phyloP scores from a whole-genome alignment of 805 yeast species.

The Blastobotrys americana region DNA sequence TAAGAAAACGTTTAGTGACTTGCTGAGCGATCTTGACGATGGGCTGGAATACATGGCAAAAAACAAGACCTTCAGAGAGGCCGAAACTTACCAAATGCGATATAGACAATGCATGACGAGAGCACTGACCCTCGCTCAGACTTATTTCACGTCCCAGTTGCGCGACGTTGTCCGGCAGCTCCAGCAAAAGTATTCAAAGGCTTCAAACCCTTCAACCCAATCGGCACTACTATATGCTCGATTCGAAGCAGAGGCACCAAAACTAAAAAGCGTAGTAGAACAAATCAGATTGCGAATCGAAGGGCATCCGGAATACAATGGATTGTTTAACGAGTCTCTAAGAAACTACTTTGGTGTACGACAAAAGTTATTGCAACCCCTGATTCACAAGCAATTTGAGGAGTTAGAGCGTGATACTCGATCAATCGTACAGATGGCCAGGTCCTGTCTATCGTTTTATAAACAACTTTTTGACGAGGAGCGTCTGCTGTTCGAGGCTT shows the following conservation, averaged over 20 bases:
- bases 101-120: conserved; percentile 81
- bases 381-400: conserved; percentile 35
- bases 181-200: conserved; percentile 11
- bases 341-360: conserved; percentile 57
- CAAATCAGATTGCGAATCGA: conserved; percentile 36
- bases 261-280: conserved; percentile 32
- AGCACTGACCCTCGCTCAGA: conserved; percentile 65
- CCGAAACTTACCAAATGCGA: conserved; percentile 58
- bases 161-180: conserved; percentile 25
- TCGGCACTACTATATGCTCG: conserved; percentile 63
- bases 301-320: conserved; percentile 49
- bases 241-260: conserved; percentile 42
- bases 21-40: conserved; percentile 53
- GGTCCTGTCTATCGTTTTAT: conserved; percentile 53
- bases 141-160: conserved; percentile 44
- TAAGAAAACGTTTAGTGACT: conserved; percentile 45
- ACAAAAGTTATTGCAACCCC: conserved; percentile 39
- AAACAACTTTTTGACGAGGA: conserved; percentile 58
- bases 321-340: conserved; percentile 60
- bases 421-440: conserved; percentile 51
- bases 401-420: conserved; percentile 25
- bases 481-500: conserved; percentile 42
- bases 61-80: conserved; percentile 58
- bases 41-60: conserved; percentile 55
- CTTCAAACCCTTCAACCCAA: conserved; percentile 37